These are phyloP conservation scores for Nothophytophthora sp. DNA, from an alignment of 352 stramenopile species.

Conservation along the genomic window DNA sequence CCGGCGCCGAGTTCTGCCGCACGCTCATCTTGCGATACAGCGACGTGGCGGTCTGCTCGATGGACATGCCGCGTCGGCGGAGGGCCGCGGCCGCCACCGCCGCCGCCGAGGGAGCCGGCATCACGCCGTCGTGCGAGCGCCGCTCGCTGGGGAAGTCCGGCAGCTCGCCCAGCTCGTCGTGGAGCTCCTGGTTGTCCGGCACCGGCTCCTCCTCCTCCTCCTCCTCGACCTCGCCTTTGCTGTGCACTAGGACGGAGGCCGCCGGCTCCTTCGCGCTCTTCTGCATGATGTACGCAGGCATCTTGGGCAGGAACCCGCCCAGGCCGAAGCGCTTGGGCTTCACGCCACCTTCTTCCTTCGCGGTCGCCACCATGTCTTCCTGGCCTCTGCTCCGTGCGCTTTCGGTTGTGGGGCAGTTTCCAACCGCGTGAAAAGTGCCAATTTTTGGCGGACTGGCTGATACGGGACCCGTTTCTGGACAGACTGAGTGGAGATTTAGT, in stretches of 20 bases:
- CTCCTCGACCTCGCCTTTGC: too few relatives aligned
- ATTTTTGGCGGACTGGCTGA: too few relatives aligned
- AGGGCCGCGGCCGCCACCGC: conserved; percentile 25
- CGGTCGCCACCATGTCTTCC: conserved; percentile 41
- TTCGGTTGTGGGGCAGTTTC: too few relatives aligned
- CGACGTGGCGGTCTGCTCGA: conserved; percentile 52
- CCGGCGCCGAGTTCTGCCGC: conserved; percentile 39
- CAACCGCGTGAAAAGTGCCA: too few relatives aligned
- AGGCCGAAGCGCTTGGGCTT: conserved; percentile 62
- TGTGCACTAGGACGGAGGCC: conserved; percentile 1
- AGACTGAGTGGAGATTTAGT: too few relatives aligned
- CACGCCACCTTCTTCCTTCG: conserved; percentile 30
- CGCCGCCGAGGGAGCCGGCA: conserved; percentile 30
- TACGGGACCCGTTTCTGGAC: too few relatives aligned
- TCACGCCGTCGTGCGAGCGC: conserved; percentile 43
- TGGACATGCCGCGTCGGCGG: conserved; percentile 49
- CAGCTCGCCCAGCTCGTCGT: conserved; percentile 45
- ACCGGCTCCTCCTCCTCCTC: conserved; percentile 29
- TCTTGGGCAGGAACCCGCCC: conserved; percentile 65
- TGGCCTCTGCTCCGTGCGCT: conserved; percentile 2
- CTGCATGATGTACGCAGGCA: conserved; percentile 47
- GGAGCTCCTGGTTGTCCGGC: conserved; percentile 29
- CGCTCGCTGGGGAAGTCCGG: conserved; percentile 45
- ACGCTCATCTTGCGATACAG: conserved; percentile 58
- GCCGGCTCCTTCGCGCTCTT: conserved; percentile 33